These are phyloP conservation scores for Picea glauca DNA, from an alignment of 75 land plant genomes.

Conservation along the genomic window DNA sequence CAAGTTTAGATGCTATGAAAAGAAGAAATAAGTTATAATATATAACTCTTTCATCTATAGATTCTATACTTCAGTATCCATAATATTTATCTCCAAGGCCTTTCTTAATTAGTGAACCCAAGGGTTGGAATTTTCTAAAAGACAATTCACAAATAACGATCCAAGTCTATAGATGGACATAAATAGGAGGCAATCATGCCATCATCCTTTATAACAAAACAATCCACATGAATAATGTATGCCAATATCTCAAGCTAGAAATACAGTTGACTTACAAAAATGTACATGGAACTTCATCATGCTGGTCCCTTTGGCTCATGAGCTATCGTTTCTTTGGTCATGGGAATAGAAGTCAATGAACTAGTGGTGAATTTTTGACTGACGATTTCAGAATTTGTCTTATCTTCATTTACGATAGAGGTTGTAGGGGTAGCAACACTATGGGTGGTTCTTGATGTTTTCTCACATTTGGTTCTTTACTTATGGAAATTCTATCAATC, in stretches of 20 bases:
- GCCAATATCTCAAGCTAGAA: neutral
- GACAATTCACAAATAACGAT: neutral
- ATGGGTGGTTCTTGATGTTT: too few species aligned
- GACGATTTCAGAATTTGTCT: neutral
- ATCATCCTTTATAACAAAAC: neutral
- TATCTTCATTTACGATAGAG: neutral
- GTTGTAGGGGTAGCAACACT: too few species aligned
- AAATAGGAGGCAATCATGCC: neutral
- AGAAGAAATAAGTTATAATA: too few species aligned
- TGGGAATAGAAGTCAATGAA: neutral
- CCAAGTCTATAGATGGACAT: neutral
- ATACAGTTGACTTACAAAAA: neutral
- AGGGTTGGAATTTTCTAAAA: neutral
- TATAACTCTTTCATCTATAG: too few species aligned
- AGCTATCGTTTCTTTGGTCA: neutral
- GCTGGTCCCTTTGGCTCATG: slow-evolving; percentile 9
- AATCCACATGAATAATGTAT: neutral
- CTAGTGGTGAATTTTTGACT: neutral
- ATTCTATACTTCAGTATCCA: neutral
- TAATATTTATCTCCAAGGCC: neutral
- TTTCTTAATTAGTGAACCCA: neutral
- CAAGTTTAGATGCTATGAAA: too few species aligned
- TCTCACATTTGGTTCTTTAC: too few species aligned
- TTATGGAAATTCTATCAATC: too few species aligned
- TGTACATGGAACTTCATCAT: slow-evolving; percentile 4